Base-by-base conservation (phyloP, 2,329 filamentous ascomycete species). In the Hypocrella siamensis region DNA sequence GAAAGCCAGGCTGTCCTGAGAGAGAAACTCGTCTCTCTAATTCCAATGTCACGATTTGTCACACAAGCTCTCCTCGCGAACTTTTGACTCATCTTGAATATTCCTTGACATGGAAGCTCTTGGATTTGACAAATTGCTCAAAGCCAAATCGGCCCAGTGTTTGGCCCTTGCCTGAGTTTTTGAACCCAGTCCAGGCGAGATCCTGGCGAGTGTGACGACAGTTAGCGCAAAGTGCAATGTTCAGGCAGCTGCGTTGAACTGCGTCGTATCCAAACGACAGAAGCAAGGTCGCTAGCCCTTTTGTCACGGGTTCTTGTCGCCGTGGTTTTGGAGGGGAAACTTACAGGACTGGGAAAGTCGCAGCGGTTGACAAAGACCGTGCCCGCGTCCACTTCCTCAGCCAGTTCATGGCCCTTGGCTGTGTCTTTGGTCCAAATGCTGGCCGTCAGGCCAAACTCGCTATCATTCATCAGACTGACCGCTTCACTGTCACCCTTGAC, bases 121-220 rank as follows among this genome's bases (percentile, higher is more conserved):
- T 94, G 46, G 93, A 67, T 67, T 90, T 93, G 50, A 92, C 79
- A 51, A 94, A 96, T 51, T 93, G 83, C 46, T 94, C 88, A 49
- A 92, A 96, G 9, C 88, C 88, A 48, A 86, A 93, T 45, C 64
- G 76, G 58, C 84, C 90, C 45, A 96, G 60, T 8, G 86, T 94
- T 44, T 86, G 79, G 16, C 88, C 88, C 55, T 82, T 86, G 41
- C 88, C 88, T 38, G 85, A 93, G 53, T 93, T 85, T 64, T 96
- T 96, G 85, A 85, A 94, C 9, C 88, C 88, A 3, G 86, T 90
- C 84, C 84, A 93, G n/a, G 85, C 84, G 42, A 93, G 70, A 54
- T 93, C 84, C 81, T 88, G 24, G 15, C 35, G 19, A 21, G 7
- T 22, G 36, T 35, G 22, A 29, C 12, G 17, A 25, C 28, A 29